Evolutionary conservation across 2,329 filamentous ascomycete species (phyloP).

Genomic region (Tolypocladium amazonense): DNA sequence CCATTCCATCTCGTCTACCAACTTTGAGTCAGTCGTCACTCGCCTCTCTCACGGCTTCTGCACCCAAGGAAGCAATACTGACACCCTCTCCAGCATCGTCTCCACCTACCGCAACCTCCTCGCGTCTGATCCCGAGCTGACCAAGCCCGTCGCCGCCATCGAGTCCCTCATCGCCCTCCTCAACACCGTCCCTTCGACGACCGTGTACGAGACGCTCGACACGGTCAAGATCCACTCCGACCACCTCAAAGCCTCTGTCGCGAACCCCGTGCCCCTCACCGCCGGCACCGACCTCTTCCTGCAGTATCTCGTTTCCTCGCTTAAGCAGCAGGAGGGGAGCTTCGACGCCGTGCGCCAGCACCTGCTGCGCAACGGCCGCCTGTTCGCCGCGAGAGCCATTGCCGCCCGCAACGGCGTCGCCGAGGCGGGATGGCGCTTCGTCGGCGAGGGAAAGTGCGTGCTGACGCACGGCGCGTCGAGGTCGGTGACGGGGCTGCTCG

Average conservation of each 20-base stretch:
- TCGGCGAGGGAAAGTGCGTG: conserved; percentile 70
- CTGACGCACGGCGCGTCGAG: conserved; percentile 83
- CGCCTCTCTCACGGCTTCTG: not conserved
- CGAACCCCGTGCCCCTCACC: conserved; percentile 84
- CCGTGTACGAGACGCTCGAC: conserved; percentile 88
- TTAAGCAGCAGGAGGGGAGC: conserved; percentile 42
- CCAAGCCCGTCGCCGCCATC: conserved; percentile 92
- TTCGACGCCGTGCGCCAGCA: conserved; percentile 79
- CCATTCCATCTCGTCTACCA: conserved; percentile 6
- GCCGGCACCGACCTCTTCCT: conserved; percentile 95
- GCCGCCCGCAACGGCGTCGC: conserved; percentile 78
- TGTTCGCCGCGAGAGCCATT: conserved; percentile 83
- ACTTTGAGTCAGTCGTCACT: conserved; percentile 15
- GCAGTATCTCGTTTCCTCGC: conserved; percentile 75
- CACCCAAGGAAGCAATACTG: not conserved
- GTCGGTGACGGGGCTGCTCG: conserved; percentile 69
- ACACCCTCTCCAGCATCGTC: conserved; percentile 35
- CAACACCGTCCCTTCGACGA: conserved; percentile 66
- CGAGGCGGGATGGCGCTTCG: conserved; percentile 64
- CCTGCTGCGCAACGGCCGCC: conserved; percentile 71
- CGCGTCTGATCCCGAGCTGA: conserved; percentile 66
- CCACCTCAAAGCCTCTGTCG: conserved; percentile 65
- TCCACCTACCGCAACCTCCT: conserved; percentile 44
- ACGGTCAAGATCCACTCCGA: conserved; percentile 68
- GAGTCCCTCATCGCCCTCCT: conserved; percentile 84